Percentiles rank a stretch among this genome's conserved stretches.
Evolutionary conservation across 768 basidiomycete species (phyloP).

Genomic region (Calocybe indica): DNA sequence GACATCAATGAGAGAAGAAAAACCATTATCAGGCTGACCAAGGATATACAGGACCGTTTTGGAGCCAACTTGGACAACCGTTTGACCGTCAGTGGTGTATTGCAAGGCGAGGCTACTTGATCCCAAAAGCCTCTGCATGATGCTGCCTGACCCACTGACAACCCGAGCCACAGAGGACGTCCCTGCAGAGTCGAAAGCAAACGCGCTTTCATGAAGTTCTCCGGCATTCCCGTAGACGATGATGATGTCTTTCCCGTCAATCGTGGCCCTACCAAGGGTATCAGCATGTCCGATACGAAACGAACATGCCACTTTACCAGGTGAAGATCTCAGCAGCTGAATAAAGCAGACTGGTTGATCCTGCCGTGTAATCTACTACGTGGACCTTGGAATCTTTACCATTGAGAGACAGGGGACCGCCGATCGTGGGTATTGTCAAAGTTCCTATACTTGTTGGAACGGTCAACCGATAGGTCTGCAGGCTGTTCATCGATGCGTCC

Average conservation of each 20-base stretch:
- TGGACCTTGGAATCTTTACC: constrained; percentile 51
- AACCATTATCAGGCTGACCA: constrained; percentile 21
- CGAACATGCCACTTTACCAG: constrained; percentile 23
- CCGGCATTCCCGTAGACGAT: constrained; percentile 41
- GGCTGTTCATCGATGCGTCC: constrained; percentile 30
- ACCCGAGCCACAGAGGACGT: constrained; percentile 22
- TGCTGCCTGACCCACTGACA: constrained; percentile 26
- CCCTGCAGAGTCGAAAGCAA: constrained; percentile 23
- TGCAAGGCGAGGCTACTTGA: constrained; percentile 33
- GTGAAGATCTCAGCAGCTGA: constrained; percentile 46
- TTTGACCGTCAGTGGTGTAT: constrained; percentile 41
- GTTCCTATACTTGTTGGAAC: constrained; percentile 39
- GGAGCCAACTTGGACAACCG: constrained; percentile 35
- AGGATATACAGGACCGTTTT: constrained; percentile 37
- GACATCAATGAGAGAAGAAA: not conserved
- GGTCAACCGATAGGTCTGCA: constrained; percentile 35
- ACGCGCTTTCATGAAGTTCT: constrained; percentile 44
- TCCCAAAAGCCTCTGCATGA: constrained; percentile 30
- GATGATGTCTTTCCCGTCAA: constrained; percentile 41
- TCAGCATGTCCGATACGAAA: not conserved
- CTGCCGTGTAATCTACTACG: constrained; percentile 43
- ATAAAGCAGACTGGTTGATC: constrained; percentile 36
- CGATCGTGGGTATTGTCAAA: constrained; percentile 35
- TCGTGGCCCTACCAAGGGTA: constrained; percentile 32
- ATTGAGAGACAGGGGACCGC: constrained; percentile 35